A percentile compares a stretch with the other conserved stretches of the same genome.
Evolutionary conservation across 129 eudicot species (phyloP).

Genomic region (Artemisia tridentata): DNA sequence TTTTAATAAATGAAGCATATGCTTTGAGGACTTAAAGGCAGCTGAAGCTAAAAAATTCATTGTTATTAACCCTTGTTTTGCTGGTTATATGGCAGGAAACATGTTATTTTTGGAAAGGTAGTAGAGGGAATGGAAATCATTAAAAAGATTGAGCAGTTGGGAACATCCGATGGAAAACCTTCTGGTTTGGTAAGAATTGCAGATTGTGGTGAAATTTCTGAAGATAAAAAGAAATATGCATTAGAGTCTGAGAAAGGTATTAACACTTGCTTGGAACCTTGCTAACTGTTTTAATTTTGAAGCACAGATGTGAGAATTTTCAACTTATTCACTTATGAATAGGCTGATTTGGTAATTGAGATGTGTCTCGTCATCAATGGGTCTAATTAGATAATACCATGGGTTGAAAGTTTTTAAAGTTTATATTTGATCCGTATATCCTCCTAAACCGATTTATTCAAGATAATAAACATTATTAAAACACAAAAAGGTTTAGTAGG

Average conservation of each 20-base stretch:
- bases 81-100: slow-evolving; percentile 60
- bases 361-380: neutral
- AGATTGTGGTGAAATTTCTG: slow-evolving; percentile 73
- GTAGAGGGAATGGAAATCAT: slow-evolving; percentile 74
- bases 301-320: neutral
- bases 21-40: slow-evolving; percentile 8
- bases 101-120: slow-evolving; percentile 94
- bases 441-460: neutral
- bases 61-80: neutral
- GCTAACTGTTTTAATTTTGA: neutral
- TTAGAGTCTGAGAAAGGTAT: slow-evolving; percentile 59
- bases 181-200: slow-evolving; percentile 55
- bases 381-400: neutral
- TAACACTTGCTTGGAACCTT: neutral
- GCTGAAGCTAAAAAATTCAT: neutral
- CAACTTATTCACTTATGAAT: neutral
- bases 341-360: neutral
- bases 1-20: neutral
- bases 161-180: slow-evolving; percentile 71
- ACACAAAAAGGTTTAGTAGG: no score
- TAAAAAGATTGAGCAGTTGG: slow-evolving; percentile 75
- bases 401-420: neutral
- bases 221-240: slow-evolving; percentile 31
- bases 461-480: neutral
- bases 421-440: neutral